Conservation (phyloP, 2,329 filamentous ascomycete species). For the Aspergillus oerlinghausenensis region DNA sequence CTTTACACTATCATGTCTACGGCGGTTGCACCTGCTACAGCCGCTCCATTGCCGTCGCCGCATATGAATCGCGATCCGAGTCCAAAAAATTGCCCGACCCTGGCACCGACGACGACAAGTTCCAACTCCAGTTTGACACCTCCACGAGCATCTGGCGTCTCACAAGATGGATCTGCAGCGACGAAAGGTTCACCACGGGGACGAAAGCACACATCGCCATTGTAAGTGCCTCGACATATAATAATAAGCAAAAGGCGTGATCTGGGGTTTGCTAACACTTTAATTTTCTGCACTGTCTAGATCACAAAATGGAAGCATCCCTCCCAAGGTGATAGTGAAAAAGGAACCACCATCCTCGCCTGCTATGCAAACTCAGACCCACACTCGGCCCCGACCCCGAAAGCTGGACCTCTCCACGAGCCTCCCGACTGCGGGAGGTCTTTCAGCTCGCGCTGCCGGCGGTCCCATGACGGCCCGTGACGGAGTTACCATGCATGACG, state of each 20-base stretch:
- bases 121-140: slow-evolving; percentile 32
- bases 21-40: slow-evolving; percentile 43
- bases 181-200: slow-evolving; percentile 33
- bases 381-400: slow-evolving; percentile 42
- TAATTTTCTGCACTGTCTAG: slow-evolving; percentile 8
- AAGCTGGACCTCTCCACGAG: slow-evolving; percentile 44
- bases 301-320: slow-evolving; percentile 44
- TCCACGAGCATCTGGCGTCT: slow-evolving; percentile 26
- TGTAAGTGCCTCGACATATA: slow-evolving; percentile 40
- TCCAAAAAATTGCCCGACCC: slow-evolving; percentile 40
- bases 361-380: slow-evolving; percentile 61
- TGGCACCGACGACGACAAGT: slow-evolving; percentile 34
- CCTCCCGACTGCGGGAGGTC: slow-evolving; percentile 41
- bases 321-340: slow-evolving; percentile 87
- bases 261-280: slow-evolving; percentile 11
- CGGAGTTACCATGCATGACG: slow-evolving; percentile 78
- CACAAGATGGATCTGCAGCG: slow-evolving; percentile 30
- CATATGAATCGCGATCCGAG: slow-evolving; percentile 42
- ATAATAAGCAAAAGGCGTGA: not conserved
- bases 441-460: slow-evolving; percentile 64
- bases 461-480: slow-evolving; percentile 71
- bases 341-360: slow-evolving; percentile 86
- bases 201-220: slow-evolving; percentile 37
- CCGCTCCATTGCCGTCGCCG: slow-evolving; percentile 40
- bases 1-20: slow-evolving; percentile 40